phyloP scores from a whole-genome alignment of 2,329 filamentous ascomycete genomes.

The Penicillium sp. region DNA sequence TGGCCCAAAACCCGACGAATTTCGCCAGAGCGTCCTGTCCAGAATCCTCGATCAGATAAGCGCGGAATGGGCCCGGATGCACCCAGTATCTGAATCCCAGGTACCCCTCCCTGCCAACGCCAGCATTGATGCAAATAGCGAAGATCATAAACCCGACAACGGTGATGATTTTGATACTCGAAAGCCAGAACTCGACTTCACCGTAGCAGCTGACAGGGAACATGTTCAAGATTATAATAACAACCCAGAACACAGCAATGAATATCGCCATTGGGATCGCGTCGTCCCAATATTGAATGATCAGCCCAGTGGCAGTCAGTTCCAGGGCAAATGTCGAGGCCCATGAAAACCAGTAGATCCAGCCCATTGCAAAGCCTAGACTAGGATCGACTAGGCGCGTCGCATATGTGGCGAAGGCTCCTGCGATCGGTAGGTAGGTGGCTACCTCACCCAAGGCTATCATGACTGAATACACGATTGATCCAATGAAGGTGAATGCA shows the following conservation, averaged over 20 bases:
- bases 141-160: constrained; percentile 52
- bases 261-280: constrained; percentile 4
- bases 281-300: constrained; percentile 8
- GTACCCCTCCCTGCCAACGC: constrained; percentile 3
- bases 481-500: constrained; percentile 4
- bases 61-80: constrained; percentile 48
- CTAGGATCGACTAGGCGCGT: constrained; percentile 5
- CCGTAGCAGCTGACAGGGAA: constrained; percentile 8
- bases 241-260: constrained; percentile 7
- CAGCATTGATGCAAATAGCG: constrained; percentile 54
- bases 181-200: constrained; percentile 8
- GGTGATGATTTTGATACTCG: constrained; percentile 7
- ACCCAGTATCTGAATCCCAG: constrained; percentile 8
- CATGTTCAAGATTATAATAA: constrained; percentile 7
- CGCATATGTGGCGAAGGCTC: constrained; percentile 6
- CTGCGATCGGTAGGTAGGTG: constrained; percentile 5
- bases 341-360: constrained; percentile 68
- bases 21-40: constrained; percentile 69
- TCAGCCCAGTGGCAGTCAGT: constrained; percentile 4
- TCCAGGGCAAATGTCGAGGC: constrained; percentile 8
- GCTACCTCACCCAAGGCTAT: constrained; percentile 6
- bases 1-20: constrained; percentile 61
- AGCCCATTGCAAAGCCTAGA: constrained; percentile 6
- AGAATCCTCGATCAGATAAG: constrained; percentile 72
- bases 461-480: constrained; percentile 9